Evolutionary conservation across 257 asterid genomes (phyloP), one percentile per base, ranked within the genome.

Genomic region (Coffea eugenioides): DNA sequence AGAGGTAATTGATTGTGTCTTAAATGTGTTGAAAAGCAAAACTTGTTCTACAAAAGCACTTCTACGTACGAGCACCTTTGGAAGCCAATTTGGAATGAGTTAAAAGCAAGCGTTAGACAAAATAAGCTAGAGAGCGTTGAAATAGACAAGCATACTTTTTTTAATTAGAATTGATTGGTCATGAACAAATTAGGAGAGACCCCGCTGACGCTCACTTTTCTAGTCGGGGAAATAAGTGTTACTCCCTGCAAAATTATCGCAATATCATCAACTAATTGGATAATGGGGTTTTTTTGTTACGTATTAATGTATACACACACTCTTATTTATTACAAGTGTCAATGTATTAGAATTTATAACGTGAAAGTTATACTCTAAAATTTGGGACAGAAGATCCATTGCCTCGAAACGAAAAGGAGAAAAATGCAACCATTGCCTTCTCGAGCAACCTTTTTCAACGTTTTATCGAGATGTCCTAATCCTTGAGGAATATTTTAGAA

Each of bases 401-500:
- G 43, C 43, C 43, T 4, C 5, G 5, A 39, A 39, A 39, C 5
- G 43, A 59, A 62, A 5, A 39, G 43, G 56, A 68, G 51, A 75
- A 75, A 75, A 46, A 54, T 27, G 41, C 6, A 74, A 51, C 52
- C 48, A 15, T 12, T 71, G 62, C 59, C 75, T 0, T 54, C 36
- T 74, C 68, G 59, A 41, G 51, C 81, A 27, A 59, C 67, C 56
- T 34, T 49, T 23, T 27, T 70, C 27, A 41, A 64, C 82, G 67
- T 39, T 39, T 36, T 27, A 54, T 59, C 12, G 73, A 31, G 69
- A 9, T 77, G 87, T 85, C 85, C 57, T 72, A 71, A 59, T 80
- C 80, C 49, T 15, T 12, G 9, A 77, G n/a, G 74, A 76, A 85
- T 77, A 81, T 64, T 82, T 85, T 39, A 7, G 75, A 52, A 85